Percentiles rank a stretch among this genome's conserved stretches.
Evolutionary conservation across 148 eudicot genomes (phyloP).

Genomic region (Rhododendron simsii): DNA sequence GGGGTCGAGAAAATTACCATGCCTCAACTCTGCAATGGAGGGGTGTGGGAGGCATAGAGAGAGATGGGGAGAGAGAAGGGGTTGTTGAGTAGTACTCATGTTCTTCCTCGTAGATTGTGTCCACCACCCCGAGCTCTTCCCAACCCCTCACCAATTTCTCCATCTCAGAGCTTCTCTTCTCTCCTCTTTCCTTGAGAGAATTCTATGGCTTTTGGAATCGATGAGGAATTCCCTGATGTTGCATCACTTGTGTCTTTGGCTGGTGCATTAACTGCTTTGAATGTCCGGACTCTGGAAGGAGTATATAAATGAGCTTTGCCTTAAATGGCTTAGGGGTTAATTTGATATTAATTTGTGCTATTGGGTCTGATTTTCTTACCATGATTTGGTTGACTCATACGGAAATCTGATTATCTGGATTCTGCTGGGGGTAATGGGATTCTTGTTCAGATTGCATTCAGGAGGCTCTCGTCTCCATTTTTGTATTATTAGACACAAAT

Average conservation of each 20-base stretch:
- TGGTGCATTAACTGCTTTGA: constrained; percentile 31
- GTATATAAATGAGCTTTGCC: constrained; percentile 19
- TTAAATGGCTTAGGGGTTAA: not conserved
- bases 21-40: constrained; percentile 38
- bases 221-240: constrained; percentile 13
- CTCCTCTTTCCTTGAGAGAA: not conserved
- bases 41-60: constrained; percentile 20
- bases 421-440: no score
- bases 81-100: constrained; percentile 14
- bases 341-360: not conserved
- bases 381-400: not conserved
- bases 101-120: constrained; percentile 67
- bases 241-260: not conserved
- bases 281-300: constrained; percentile 21
- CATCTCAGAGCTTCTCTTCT: not conserved
- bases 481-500: not conserved
- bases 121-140: constrained; percentile 52
- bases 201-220: constrained; percentile 14
- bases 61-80: constrained; percentile 24
- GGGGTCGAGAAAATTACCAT: constrained; percentile 34
- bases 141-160: constrained; percentile 18
- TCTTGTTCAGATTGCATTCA: not conserved
- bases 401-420: not conserved
- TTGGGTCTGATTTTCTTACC: not conserved
- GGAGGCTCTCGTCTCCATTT: not conserved